Evolutionary conservation across 2,329 filamentous ascomycete species (phyloP), one percentile per base, ranked within the genome.

Genomic region (Phialocephala sp.): DNA sequence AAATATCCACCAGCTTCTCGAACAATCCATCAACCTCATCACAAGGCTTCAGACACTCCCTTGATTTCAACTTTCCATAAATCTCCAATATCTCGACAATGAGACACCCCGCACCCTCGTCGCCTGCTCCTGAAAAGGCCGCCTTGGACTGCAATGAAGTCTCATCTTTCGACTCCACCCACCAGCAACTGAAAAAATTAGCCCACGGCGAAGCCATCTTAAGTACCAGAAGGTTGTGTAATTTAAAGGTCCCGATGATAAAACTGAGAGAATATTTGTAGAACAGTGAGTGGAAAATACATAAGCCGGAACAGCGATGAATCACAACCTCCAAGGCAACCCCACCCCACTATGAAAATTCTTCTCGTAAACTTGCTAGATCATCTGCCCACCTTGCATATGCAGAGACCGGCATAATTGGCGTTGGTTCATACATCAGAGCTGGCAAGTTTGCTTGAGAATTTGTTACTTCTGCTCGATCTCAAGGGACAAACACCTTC

Each of bases 1-100:
- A 80, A 2, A 81, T 65, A 0, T 67, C 64, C 1, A 81, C 79
- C 1, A 82, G 72, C 1, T 74, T 71, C 1, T 74, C 75, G 56
- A 82, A 77, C 0, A 79, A 66, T 2, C 20, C 60, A 60, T 81
- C 79, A 55, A 79, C 69, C 24, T 69, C 61, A 0, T 71, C 60
- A 18, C 74, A 72, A 1, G 80, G 80, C 2, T 68, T 66, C 5
- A 82, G 72, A 43, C 68, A 32, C 35, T 27, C 32, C 27, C 22
- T 47, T 12, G n/a, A 8, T 8, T 35, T 58, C 57, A 59, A 35
- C 24, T 20, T 20, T n/a, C 18, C n/a, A 24, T 41, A 57, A 27
- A 57, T 37, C 32, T 37, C 35, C 4, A 37, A 15, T 5, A 57
- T 8, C 32, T 57, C 32, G 11, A 22, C 8, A 12, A 37, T 9